Percentiles rank a stretch among this genome's conserved stretches.
Conservation (phyloP, 768 basidiomycete genomes). For the Rhodotorula toruloides region DNA sequence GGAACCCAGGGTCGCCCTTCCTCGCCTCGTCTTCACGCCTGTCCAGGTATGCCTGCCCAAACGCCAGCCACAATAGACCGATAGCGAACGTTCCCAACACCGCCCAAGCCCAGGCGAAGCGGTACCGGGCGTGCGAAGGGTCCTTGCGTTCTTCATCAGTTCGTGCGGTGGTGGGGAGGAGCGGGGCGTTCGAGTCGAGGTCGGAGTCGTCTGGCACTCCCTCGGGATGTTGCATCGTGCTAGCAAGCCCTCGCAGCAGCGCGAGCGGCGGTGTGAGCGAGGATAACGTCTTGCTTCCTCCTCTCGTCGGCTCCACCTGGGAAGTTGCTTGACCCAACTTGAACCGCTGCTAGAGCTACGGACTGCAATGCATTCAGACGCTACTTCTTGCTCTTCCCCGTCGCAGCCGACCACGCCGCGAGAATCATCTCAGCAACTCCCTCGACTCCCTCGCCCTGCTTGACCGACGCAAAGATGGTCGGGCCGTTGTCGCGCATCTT, state of each 20-base stretch:
- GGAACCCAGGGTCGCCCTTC: background rate
- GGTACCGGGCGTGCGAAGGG: background rate
- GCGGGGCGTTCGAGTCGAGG: constrained; percentile 7
- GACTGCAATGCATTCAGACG: background rate
- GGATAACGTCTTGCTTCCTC: too few relatives aligned
- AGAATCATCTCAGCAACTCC: constrained; percentile 75
- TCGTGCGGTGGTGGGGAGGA: background rate
- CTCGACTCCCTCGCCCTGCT: constrained; percentile 68
- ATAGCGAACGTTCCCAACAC: background rate
- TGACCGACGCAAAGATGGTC: constrained; percentile 82
- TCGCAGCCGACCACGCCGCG: constrained; percentile 72
- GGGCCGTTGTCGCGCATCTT: constrained; percentile 92
- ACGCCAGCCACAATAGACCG: background rate
- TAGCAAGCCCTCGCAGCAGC: too few relatives aligned
- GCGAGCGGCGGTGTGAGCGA: too few relatives aligned
- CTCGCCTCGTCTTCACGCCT: too few relatives aligned
- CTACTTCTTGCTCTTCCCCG: constrained; percentile 32
- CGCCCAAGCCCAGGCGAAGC: background rate
- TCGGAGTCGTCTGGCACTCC: background rate
- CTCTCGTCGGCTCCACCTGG: too few relatives aligned
- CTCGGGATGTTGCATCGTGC: too few relatives aligned
- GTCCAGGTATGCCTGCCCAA: background rate
- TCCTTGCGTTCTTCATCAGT: background rate
- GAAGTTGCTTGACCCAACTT: too few relatives aligned
- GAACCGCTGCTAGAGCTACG: too few relatives aligned